phyloP scores from a whole-genome alignment of 768 basidiomycete species.

The Russula dissimulans region DNA sequence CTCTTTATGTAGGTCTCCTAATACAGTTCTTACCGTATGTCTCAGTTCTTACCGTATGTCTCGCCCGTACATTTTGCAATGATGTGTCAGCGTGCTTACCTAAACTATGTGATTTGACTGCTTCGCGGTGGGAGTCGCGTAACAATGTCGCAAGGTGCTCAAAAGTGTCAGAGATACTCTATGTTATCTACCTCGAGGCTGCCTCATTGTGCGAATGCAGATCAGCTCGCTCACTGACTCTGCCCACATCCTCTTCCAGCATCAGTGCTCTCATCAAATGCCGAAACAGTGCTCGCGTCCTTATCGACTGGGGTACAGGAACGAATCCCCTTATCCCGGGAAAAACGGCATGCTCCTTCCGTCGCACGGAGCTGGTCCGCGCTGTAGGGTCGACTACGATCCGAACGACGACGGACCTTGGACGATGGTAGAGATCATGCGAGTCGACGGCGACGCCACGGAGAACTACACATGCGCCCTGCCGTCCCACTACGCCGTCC shows the following conservation, averaged over 20 bases:
- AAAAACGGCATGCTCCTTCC: not conserved
- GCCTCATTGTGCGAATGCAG: not conserved
- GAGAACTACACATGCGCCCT: slow-evolving; percentile 3
- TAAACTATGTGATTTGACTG: not conserved
- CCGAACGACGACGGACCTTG: slow-evolving; percentile 4
- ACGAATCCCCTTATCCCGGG: not conserved
- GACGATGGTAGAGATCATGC: slow-evolving; percentile 1
- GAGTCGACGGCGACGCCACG: not conserved
- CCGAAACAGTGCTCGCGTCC: not conserved
- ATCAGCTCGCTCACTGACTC: not conserved
- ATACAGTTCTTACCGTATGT: not conserved
- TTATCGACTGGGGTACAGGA: not conserved
- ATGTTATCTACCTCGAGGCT: not conserved
- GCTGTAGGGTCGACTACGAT: slow-evolving; percentile 1
- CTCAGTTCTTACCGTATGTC: slow-evolving; percentile 5
- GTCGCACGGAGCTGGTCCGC: not conserved
- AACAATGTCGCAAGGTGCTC: too few relatives aligned
- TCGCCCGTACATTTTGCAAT: not conserved
- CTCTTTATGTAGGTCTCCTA: slow-evolving; percentile 8
- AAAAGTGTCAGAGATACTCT: too few relatives aligned
- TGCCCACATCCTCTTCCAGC: too few relatives aligned
- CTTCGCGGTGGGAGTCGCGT: not conserved
- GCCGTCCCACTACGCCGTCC: slow-evolving; percentile 13
- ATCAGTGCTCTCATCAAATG: not conserved
- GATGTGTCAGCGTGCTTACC: not conserved